Conservation (phyloP, 306 rosid species). For the Dalbergia cultrata region DNA sequence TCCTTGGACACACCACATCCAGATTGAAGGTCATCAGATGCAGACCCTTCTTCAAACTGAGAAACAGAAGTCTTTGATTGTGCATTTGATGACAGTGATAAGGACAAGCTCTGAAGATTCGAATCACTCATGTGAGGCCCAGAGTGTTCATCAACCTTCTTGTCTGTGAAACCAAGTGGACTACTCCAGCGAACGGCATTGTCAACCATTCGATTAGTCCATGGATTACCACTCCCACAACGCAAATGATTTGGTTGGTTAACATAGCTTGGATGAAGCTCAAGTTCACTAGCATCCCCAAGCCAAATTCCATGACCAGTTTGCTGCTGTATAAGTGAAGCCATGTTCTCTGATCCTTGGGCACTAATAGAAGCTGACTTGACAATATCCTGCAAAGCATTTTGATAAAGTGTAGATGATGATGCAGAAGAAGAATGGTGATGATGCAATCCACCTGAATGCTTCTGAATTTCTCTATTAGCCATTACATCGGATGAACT, state of each 20-base stretch:
- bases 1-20: constrained; percentile 26
- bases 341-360: constrained; percentile 50
- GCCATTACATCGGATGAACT: constrained; percentile 38
- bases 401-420: constrained; percentile 52
- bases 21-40: constrained; percentile 51
- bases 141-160: constrained; percentile 46
- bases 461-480: constrained; percentile 48
- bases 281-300: constrained; percentile 55
- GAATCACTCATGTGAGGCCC: constrained; percentile 52
- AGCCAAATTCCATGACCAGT: constrained; percentile 43
- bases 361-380: constrained; percentile 54
- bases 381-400: constrained; percentile 63
- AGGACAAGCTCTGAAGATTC: constrained; percentile 77
- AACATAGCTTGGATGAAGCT: constrained; percentile 55
- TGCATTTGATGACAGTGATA: constrained; percentile 83
- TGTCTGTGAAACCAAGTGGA: constrained; percentile 43
- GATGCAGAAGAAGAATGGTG: constrained; percentile 17
- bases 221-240: constrained; percentile 46
- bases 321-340: constrained; percentile 44
- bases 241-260: constrained; percentile 54
- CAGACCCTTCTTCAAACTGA: constrained; percentile 51
- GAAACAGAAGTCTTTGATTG: constrained; percentile 51
- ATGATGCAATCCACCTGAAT: constrained; percentile 52
- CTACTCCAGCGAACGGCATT: constrained; percentile 38
- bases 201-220: constrained; percentile 53